Conservation (phyloP, 805 yeast species). For the Ogataea ganodermae region DNA sequence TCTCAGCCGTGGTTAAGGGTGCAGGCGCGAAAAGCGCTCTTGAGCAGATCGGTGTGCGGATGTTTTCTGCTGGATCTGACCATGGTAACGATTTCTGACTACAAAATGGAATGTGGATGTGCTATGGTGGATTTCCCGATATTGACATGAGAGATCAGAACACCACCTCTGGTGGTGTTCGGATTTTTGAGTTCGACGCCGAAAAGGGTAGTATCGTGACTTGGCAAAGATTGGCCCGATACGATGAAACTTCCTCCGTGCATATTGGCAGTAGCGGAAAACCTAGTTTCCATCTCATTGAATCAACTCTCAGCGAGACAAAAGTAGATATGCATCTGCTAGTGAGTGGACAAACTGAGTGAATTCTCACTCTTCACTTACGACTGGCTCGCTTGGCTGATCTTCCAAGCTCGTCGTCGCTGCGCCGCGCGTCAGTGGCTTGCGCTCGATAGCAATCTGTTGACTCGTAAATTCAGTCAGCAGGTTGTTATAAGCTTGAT, state of each 20-base stretch:
- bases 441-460: too few species aligned
- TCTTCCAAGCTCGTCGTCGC: too few species aligned
- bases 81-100: constrained; percentile 92
- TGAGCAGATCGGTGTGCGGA: constrained; percentile 64
- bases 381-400: too few species aligned
- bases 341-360: too few species aligned
- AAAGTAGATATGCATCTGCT: neutral
- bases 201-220: neutral
- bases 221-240: neutral
- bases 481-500: too few species aligned
- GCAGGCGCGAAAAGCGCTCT: constrained; percentile 64
- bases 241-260: too few species aligned
- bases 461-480: too few species aligned
- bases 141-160: constrained; percentile 98
- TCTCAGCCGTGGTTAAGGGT: constrained; percentile 75
- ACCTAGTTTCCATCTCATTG: neutral
- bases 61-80: constrained; percentile 87
- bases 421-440: too few species aligned
- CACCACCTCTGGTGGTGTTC: constrained; percentile 80
- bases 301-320: neutral
- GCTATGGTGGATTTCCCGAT: constrained; percentile 93
- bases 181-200: constrained; percentile 66
- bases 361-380: too few species aligned
- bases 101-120: constrained; percentile 68
- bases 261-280: too few species aligned